Conservation (phyloP, 768 basidiomycete genomes). For the Amylocystis lapponica region DNA sequence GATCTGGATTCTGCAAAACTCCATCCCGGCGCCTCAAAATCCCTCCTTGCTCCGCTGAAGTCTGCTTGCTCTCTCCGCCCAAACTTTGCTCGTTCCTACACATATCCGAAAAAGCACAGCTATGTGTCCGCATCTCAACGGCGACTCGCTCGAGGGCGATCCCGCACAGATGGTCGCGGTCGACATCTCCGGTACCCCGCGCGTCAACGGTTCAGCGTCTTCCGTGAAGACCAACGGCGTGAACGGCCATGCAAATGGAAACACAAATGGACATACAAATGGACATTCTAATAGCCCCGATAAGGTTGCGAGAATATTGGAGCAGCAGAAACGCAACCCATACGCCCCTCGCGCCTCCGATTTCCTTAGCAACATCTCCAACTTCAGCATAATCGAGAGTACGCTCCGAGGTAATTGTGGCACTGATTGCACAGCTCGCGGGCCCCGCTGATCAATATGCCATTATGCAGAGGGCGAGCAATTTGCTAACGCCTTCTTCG, state of each 20-base stretch:
- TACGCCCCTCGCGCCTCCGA: conserved; percentile 91
- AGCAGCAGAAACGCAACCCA: conserved; percentile 54
- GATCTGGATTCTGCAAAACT: too few species aligned
- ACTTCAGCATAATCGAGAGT: conserved; percentile 96
- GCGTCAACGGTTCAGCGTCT: conserved; percentile 35
- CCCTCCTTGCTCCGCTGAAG: too few species aligned
- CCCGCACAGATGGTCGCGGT: conserved; percentile 68
- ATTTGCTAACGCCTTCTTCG: conserved; percentile 99
- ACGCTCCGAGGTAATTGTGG: conserved; percentile 72
- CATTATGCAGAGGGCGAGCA: conserved; percentile 98
- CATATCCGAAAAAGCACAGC: too few species aligned
- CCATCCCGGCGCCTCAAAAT: too few species aligned
- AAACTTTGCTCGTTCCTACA: too few species aligned
- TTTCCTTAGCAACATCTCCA: conserved; percentile 87
- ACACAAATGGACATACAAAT: too few species aligned
- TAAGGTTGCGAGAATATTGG: conserved; percentile 17
- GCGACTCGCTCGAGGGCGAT: conserved; percentile 39
- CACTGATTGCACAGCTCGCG: conserved; percentile 4
- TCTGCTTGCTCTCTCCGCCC: too few species aligned
- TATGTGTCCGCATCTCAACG: conserved; percentile 66
- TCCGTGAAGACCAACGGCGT: conserved; percentile 22
- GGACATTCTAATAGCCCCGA: conserved; percentile 29
- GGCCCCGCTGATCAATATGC: too few species aligned
- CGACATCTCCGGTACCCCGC: conserved; percentile 46
- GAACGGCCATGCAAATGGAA: conserved; percentile 37